These are phyloP conservation scores for Fusarium annulatum DNA, from an alignment of 2,329 filamentous ascomycete genomes.

Conservation along the genomic window DNA sequence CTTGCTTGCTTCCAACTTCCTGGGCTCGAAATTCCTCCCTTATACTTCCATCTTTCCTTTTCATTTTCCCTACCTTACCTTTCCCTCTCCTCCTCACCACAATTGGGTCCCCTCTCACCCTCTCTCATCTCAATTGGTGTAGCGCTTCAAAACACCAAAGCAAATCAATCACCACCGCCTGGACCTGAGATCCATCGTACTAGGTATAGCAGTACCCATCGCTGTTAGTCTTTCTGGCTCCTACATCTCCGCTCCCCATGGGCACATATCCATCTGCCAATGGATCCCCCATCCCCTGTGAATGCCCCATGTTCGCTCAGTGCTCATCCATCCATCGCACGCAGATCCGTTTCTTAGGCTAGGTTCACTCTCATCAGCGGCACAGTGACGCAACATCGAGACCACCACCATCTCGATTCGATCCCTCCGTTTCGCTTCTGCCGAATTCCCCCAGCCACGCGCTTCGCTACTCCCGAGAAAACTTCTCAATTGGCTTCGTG, in stretches of 20 bases:
- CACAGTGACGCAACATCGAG: conserved; percentile 45
- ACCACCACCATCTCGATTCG: conserved; percentile 41
- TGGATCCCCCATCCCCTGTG: conserved; percentile 22
- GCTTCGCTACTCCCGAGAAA: conserved; percentile 38
- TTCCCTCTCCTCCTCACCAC: background rate
- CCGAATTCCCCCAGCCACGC: conserved; percentile 39
- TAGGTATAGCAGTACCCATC: conserved; percentile 2
- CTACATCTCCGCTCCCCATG: conserved; percentile 30
- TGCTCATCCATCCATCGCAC: conserved; percentile 32
- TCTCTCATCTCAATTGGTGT: conserved; percentile 4
- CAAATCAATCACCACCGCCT: conserved; percentile 18
- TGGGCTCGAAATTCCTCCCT: conserved; percentile 10
- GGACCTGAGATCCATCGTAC: conserved; percentile 16
- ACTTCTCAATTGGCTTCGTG: conserved; percentile 41
- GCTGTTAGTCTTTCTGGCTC: conserved; percentile 20
- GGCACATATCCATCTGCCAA: conserved; percentile 27
- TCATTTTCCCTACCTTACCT: background rate
- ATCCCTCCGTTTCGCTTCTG: conserved; percentile 37
- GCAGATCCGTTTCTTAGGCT: conserved; percentile 41
- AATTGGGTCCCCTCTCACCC: background rate
- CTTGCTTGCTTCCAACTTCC: conserved; percentile 12
- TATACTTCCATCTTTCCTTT: background rate
- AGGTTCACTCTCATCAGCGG: conserved; percentile 39
- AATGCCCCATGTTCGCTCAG: conserved; percentile 32
- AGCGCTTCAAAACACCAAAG: conserved; percentile 22